These are phyloP conservation scores for Gryganskiella cystojenkinii DNA, from an alignment of 192 early-diverging fungal species.

Conservation along the genomic window DNA sequence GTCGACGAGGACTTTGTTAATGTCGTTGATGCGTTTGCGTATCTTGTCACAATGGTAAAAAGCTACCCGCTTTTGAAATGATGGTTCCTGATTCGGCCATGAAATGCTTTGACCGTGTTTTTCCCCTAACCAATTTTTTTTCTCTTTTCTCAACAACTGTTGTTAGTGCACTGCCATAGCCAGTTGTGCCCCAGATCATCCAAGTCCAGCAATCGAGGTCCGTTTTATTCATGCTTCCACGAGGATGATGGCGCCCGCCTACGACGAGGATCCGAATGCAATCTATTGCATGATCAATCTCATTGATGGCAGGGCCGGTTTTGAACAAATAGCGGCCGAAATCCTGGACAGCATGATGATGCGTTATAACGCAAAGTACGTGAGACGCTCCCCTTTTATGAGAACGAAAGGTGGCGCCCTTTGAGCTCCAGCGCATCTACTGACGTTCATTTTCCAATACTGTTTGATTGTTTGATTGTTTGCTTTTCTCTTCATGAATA, in stretches of 20 bases:
- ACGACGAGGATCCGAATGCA: slow-evolving; percentile 34
- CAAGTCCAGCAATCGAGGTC: slow-evolving; percentile 18
- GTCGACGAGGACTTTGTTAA: slow-evolving; percentile 32
- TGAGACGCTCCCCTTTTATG: too few species aligned
- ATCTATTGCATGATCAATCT: slow-evolving; percentile 36
- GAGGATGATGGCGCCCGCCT: slow-evolving; percentile 36
- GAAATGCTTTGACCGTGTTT: background rate
- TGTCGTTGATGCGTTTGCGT: slow-evolving; percentile 1
- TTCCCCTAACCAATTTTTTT: background rate
- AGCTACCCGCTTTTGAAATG: background rate
- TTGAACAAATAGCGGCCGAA: slow-evolving; percentile 23
- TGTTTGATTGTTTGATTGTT: background rate
- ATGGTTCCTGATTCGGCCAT: background rate
- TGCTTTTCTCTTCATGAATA: background rate
- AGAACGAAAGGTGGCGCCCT: too few species aligned
- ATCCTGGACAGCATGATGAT: slow-evolving; percentile 13
- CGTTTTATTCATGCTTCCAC: slow-evolving; percentile 42
- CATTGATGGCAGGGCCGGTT: slow-evolving; percentile 26
- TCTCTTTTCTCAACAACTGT: background rate
- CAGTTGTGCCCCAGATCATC: too few species aligned
- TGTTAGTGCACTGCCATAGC: too few species aligned
- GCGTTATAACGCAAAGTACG: slow-evolving; percentile 46
- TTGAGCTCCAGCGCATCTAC: too few species aligned
- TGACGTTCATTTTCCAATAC: background rate
- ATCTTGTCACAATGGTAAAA: slow-evolving; percentile 24